phyloP scores from a whole-genome alignment of 371 early-diverging fungal genomes.

The Mucor indicus region DNA sequence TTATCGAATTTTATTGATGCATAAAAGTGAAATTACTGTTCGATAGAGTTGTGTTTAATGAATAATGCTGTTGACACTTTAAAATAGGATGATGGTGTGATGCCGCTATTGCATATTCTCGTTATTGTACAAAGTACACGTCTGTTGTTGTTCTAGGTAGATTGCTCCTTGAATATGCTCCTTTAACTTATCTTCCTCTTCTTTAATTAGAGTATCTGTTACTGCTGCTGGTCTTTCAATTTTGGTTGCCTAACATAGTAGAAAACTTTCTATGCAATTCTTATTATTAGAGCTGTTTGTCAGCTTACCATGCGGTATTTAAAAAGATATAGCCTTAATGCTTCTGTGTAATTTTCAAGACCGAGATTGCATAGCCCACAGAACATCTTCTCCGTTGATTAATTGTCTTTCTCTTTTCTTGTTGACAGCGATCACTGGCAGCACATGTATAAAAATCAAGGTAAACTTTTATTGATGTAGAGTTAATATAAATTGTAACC shows the following conservation, averaged over 20 bases:
- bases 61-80: too few relatives aligned
- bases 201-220: conserved; percentile 51
- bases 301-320: conserved; percentile 84
- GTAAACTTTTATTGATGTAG: conserved; percentile 13
- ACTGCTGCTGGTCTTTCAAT: conserved; percentile 51
- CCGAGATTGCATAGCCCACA: conserved; percentile 99
- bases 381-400: conserved; percentile 99
- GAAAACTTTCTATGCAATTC: not conserved
- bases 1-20: too few relatives aligned
- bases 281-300: not conserved
- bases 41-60: too few relatives aligned
- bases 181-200: too few relatives aligned
- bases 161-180: too few relatives aligned
- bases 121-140: conserved; percentile 1
- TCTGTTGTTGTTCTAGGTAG: conserved; percentile 5
- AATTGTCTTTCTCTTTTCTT: conserved; percentile 98
- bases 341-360: conserved; percentile 97
- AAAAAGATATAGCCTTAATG: conserved; percentile 87
- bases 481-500: conserved; percentile 27
- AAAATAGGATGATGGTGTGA: not conserved
- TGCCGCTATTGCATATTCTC: not conserved
- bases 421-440: conserved; percentile 93
- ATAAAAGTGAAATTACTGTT: too few relatives aligned
- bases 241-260: conserved; percentile 47
- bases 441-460: conserved; percentile 8